Evolutionary conservation across 1,284 basidiomycete genomes (phyloP).

Genomic region (Boletellus sp.): DNA sequence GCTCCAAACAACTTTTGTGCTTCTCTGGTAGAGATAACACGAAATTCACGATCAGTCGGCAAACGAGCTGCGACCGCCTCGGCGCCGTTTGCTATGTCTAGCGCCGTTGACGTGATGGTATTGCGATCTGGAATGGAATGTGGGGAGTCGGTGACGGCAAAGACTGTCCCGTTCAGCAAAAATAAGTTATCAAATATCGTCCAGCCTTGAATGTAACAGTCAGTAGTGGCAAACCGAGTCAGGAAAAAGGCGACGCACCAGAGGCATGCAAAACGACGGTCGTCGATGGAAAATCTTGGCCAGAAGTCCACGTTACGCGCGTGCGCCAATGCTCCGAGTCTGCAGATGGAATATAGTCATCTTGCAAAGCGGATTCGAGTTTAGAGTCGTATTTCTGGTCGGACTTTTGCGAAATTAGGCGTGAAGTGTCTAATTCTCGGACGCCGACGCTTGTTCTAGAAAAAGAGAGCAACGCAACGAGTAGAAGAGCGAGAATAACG

Average conservation of each 20-base stretch:
- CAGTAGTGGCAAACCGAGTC: neutral
- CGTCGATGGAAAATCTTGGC: slow-evolving; percentile 47
- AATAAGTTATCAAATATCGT: slow-evolving; percentile 80
- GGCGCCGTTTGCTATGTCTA: slow-evolving; percentile 44
- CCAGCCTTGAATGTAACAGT: slow-evolving; percentile 57
- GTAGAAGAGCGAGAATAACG: slow-evolving; percentile 44
- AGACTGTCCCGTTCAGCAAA: slow-evolving; percentile 73
- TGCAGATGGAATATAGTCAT: slow-evolving; percentile 7
- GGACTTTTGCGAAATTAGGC: slow-evolving; percentile 5
- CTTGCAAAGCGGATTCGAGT: neutral
- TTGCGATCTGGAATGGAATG: slow-evolving; percentile 50
- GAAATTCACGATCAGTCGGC: slow-evolving; percentile 77
- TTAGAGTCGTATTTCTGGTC: slow-evolving; percentile 6
- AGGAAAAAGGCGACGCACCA: slow-evolving; percentile 35
- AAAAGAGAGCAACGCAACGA: slow-evolving; percentile 45
- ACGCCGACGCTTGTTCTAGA: slow-evolving; percentile 23
- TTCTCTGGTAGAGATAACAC: slow-evolving; percentile 65
- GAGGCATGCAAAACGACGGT: slow-evolving; percentile 60
- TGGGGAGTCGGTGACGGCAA: slow-evolving; percentile 62
- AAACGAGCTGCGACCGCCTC: slow-evolving; percentile 46
- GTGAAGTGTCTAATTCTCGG: slow-evolving; percentile 9
- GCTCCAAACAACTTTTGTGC: slow-evolving; percentile 69
- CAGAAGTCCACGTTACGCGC: slow-evolving; percentile 38
- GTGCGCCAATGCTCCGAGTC: slow-evolving; percentile 31
- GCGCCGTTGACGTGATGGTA: slow-evolving; percentile 56